Percentiles rank a stretch among this genome's conserved stretches.
These are phyloP conservation scores for Nicotiana tabacum DNA, from an alignment of 257 asterid genomes.

Conservation along the genomic window DNA sequence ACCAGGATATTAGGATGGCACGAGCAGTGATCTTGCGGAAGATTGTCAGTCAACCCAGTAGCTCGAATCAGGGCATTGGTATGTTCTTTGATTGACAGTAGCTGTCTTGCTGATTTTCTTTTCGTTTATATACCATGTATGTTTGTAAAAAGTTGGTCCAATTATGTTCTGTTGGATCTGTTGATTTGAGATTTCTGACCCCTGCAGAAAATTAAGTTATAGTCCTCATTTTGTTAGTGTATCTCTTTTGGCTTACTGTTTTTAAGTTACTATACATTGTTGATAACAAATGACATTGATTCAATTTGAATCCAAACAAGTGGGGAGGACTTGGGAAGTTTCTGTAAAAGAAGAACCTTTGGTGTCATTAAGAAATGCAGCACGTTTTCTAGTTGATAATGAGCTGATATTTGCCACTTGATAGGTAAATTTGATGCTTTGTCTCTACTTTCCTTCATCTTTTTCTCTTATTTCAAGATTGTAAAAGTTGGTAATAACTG, in stretches of 20 bases:
- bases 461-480: neutral
- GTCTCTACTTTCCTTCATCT: neutral
- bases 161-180: neutral
- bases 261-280: neutral
- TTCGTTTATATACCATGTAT: neutral
- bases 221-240: slow-evolving; percentile 1
- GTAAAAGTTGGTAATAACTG: neutral
- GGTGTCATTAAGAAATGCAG: neutral
- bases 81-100: slow-evolving; percentile 9
- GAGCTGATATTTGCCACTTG: neutral
- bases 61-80: neutral
- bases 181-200: neutral
- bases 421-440: neutral
- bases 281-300: neutral
- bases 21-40: slow-evolving; percentile 54
- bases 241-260: neutral
- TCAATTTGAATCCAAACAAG: neutral
- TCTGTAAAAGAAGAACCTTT: neutral
- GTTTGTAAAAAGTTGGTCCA: slow-evolving; percentile 2
- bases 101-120: neutral
- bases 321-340: neutral
- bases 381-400: neutral
- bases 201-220: slow-evolving; percentile 2
- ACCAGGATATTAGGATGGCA: slow-evolving; percentile 50
- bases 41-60: slow-evolving; percentile 49